phyloP scores from a whole-genome alignment of 75 land plant genomes.

The Pinus taeda region DNA sequence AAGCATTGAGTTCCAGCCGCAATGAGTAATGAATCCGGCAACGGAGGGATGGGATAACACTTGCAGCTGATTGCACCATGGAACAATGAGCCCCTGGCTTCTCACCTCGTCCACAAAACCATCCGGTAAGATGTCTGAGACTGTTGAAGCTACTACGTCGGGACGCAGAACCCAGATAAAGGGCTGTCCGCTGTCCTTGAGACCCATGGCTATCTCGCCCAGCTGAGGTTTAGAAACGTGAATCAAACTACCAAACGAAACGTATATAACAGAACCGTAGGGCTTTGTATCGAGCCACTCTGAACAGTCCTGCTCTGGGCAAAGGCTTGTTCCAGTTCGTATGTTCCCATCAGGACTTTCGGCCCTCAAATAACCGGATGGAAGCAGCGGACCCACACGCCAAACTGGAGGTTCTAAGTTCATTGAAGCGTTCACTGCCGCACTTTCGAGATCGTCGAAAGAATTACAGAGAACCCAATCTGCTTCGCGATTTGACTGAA shows the following conservation, averaged over 20 bases:
- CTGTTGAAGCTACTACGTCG: background rate
- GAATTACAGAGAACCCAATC: conserved; percentile 2
- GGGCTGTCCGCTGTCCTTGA: background rate
- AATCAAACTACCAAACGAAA: conserved; percentile 18
- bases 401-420: background rate
- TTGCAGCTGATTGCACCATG: background rate
- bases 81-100: conserved; percentile 1
- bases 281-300: conserved; percentile 13
- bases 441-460: background rate
- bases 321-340: background rate
- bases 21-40: conserved; percentile 11
- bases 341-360: background rate
- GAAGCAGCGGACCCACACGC: background rate
- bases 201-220: conserved; percentile 1
- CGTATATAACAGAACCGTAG: conserved; percentile 1
- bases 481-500: background rate
- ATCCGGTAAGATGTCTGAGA: background rate
- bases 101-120: background rate
- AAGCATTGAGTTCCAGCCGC: conserved; percentile 11
- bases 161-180: conserved; percentile 6
- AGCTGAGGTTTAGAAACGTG: conserved; percentile 6
- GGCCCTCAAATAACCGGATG: background rate
- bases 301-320: background rate
- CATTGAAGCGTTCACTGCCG: background rate
- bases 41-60: conserved; percentile 8